Percentiles rank a stretch among this genome's conserved stretches.
Evolutionary conservation across 805 yeast species (phyloP).

Genomic region (Millerago galiae): DNA sequence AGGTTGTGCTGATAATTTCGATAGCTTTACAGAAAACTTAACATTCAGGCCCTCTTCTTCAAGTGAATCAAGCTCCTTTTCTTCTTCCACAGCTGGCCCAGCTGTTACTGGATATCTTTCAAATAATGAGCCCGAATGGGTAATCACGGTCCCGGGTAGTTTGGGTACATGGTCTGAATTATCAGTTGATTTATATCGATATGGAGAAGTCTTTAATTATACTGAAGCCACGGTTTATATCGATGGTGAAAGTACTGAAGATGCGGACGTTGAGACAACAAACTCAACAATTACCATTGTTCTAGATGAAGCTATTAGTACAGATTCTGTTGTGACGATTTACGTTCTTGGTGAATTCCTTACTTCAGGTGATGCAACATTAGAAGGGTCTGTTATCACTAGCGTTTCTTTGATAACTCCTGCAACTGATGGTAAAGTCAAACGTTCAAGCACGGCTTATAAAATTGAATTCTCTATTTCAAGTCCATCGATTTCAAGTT

Average conservation of each 20-base stretch:
- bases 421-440: constrained; percentile 3
- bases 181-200: not conserved
- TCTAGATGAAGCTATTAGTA: too few species aligned
- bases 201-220: not conserved
- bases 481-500: constrained; percentile 1
- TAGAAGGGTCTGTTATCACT: constrained; percentile 6
- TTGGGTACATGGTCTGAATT: constrained; percentile 4
- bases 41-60: too few species aligned
- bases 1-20: too few species aligned
- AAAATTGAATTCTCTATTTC: constrained; percentile 6
- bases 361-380: constrained; percentile 2
- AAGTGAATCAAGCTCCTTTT: too few species aligned
- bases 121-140: not conserved
- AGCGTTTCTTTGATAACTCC: not conserved
- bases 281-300: not conserved
- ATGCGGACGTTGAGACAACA: not conserved
- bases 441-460: constrained; percentile 11
- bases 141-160: not conserved
- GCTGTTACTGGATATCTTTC: too few species aligned
- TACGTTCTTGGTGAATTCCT: constrained; percentile 2
- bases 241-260: not conserved
- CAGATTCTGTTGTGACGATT: not conserved
- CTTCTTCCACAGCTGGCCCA: too few species aligned
- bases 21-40: too few species aligned
- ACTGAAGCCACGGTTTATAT: constrained; percentile 4